These are phyloP conservation scores for Poronia punctata DNA, from an alignment of 495 filamentous ascomycete genomes.

Conservation along the genomic window DNA sequence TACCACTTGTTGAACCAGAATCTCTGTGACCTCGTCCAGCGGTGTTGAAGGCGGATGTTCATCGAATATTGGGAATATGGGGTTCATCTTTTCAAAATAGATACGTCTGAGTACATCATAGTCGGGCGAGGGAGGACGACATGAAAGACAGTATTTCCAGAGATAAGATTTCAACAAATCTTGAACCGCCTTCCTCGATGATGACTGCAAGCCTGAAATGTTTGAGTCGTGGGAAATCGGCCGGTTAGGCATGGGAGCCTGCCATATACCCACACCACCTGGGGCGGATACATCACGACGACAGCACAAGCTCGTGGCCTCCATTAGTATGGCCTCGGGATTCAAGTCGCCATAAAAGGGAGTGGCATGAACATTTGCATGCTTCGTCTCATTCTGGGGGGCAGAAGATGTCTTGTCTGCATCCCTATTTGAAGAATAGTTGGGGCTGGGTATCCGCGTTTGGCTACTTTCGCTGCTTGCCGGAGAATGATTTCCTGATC, in stretches of 20 bases:
- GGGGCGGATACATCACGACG: conserved; percentile 30
- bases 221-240: conserved; percentile 3
- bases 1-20: conserved; percentile 37
- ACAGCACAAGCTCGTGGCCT: conserved; percentile 32
- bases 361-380: conserved; percentile 16
- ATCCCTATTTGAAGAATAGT: neutral
- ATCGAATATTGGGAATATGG: conserved; percentile 44
- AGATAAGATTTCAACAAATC: conserved; percentile 29
- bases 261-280: conserved; percentile 32
- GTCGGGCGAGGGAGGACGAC: conserved; percentile 25
- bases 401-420: conserved; percentile 2
- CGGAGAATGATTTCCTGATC: neutral
- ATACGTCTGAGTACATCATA: conserved; percentile 30
- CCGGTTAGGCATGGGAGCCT: conserved; percentile 14
- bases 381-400: conserved; percentile 4
- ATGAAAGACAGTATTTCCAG: conserved; percentile 28
- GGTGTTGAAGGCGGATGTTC: conserved; percentile 1
- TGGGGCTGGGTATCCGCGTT: neutral
- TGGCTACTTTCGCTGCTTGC: neutral
- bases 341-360: conserved; percentile 47
- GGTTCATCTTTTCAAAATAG: conserved; percentile 41
- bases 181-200: conserved; percentile 21
- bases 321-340: conserved; percentile 46
- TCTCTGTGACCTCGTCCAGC: conserved; percentile 21
- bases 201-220: conserved; percentile 13